A percentile compares a stretch with the other conserved stretches of the same genome.
Evolutionary conservation across 306 rosid genomes (phyloP).

Genomic region (Psophocarpus tetragonolobus): DNA sequence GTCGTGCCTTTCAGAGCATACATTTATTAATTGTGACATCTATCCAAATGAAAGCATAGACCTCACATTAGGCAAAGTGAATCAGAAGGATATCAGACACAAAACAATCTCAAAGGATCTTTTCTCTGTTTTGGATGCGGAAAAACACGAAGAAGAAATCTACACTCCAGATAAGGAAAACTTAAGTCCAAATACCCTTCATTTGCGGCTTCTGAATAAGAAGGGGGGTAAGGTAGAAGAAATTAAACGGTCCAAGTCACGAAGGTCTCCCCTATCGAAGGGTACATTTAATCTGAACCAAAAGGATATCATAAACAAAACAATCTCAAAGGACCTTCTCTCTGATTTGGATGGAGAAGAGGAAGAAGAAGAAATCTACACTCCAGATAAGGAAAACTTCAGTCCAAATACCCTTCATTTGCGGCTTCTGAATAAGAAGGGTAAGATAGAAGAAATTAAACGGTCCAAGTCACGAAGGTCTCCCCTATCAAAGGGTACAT

Average conservation of each 20-base stretch:
- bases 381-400: slow-evolving; percentile 72
- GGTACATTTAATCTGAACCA: slow-evolving; percentile 29
- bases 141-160: slow-evolving; percentile 47
- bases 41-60: slow-evolving; percentile 34
- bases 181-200: slow-evolving; percentile 59
- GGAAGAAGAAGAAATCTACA: slow-evolving; percentile 53
- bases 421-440: slow-evolving; percentile 48
- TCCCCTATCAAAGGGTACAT: slow-evolving; percentile 28
- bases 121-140: slow-evolving; percentile 45
- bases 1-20: slow-evolving; percentile 35
- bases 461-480: slow-evolving; percentile 31
- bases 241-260: slow-evolving; percentile 33
- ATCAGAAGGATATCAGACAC: slow-evolving; percentile 27
- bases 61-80: slow-evolving; percentile 40
- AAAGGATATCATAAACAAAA: slow-evolving; percentile 19
- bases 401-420: slow-evolving; percentile 57
- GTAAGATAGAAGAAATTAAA: slow-evolving; percentile 41
- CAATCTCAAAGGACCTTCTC: slow-evolving; percentile 26
- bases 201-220: slow-evolving; percentile 42
- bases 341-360: slow-evolving; percentile 43
- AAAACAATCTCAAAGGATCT: slow-evolving; percentile 25
- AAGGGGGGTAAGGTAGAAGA: slow-evolving; percentile 49
- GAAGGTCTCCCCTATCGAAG: slow-evolving; percentile 35
- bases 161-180: slow-evolving; percentile 74
- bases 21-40: slow-evolving; percentile 3